Evolutionary conservation across 352 stramenopile genomes (phyloP), one percentile per base, ranked within the genome.

Genomic region (Globisporangium carolinianum): DNA sequence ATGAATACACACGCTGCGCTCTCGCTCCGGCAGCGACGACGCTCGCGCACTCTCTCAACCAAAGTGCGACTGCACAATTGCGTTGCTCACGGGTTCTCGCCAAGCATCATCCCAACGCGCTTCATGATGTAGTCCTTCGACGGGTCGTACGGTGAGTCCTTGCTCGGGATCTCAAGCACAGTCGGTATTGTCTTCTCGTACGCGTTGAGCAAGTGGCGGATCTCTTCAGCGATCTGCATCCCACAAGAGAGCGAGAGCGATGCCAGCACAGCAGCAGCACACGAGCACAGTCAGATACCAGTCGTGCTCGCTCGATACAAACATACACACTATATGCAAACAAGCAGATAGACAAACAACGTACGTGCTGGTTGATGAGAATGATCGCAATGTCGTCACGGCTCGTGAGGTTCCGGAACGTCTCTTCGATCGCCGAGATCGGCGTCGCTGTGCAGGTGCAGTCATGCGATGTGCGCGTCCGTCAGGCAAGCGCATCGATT

Each of bases 71-170:
- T 32, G 24, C 24, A 32, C 24, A 32, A 32, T 32, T 32, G 24
- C 24, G 24, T 2, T 32, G 24, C 32, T 61, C 60, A 61, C 41
- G 59, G 47, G n/a, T 70, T 68, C 65, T 90, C 84, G 60, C 90
- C 90, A 9, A 97, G 86, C 84, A 97, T 94, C 53, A 94, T 71
- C 66, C 90, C 95, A 45, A 99, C 95, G 60, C 95, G 85, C 83
- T 98, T 96, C 95, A 99, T 98, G 74, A 99, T 99, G 75, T 98
- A 98, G 83, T 99, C 97, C 85, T 99, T 97, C 61, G 95, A 72
- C 18, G 97, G 95, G 73, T 99, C 96, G 69, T 99, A 99, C 51
- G 87, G 89, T 55, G 73, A 77, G 67, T 96, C 89, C 62, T 99
- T 99, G 71, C 86, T 98, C 48, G 96, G 96, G 66, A 99, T 99